Evolutionary conservation across 495 filamentous ascomycete genomes (phyloP).

Genomic region (Xylaria telfairii): DNA sequence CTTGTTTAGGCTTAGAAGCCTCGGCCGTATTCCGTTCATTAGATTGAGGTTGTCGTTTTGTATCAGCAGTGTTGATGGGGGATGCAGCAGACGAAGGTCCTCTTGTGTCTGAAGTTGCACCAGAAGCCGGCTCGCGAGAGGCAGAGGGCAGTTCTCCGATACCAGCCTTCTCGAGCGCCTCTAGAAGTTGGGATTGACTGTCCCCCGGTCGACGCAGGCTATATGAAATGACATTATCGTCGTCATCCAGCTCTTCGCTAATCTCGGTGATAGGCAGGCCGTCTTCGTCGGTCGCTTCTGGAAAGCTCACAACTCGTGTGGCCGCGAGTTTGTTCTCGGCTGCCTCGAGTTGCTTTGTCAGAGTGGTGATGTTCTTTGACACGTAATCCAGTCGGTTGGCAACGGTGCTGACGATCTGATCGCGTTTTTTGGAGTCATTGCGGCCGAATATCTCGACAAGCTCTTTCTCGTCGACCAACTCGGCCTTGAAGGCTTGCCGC

Average conservation of each 20-base stretch:
- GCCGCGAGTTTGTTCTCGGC: slow-evolving; percentile 72
- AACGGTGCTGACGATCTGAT: slow-evolving; percentile 73
- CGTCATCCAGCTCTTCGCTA: slow-evolving; percentile 88
- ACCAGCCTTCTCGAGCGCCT: slow-evolving; percentile 74
- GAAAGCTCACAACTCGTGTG: slow-evolving; percentile 50
- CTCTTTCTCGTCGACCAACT: slow-evolving; percentile 58
- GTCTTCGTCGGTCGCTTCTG: slow-evolving; percentile 63
- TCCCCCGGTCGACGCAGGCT: slow-evolving; percentile 66
- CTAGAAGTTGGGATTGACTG: slow-evolving; percentile 64
- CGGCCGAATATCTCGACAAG: slow-evolving; percentile 69
- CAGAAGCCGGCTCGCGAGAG: slow-evolving; percentile 25
- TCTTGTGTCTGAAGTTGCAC: slow-evolving; percentile 5
- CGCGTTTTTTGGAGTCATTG: slow-evolving; percentile 50
- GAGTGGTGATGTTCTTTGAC: slow-evolving; percentile 72
- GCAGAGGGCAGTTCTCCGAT: slow-evolving; percentile 57
- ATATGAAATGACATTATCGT: slow-evolving; percentile 79
- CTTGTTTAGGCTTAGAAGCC: slow-evolving; percentile 11
- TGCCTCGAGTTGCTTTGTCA: slow-evolving; percentile 70
- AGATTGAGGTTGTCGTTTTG: not conserved
- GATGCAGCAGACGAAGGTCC: not conserved
- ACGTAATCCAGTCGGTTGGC: slow-evolving; percentile 86
- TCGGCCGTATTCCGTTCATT: slow-evolving; percentile 16
- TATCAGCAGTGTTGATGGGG: slow-evolving; percentile 1
- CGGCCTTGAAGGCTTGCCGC: slow-evolving; percentile 49
- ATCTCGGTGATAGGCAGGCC: slow-evolving; percentile 83